A percentile compares a stretch with the other conserved stretches of the same genome.
These are phyloP conservation scores for Paraglomus brasilianum DNA, from an alignment of 192 early-diverging fungal genomes.

Conservation along the genomic window DNA sequence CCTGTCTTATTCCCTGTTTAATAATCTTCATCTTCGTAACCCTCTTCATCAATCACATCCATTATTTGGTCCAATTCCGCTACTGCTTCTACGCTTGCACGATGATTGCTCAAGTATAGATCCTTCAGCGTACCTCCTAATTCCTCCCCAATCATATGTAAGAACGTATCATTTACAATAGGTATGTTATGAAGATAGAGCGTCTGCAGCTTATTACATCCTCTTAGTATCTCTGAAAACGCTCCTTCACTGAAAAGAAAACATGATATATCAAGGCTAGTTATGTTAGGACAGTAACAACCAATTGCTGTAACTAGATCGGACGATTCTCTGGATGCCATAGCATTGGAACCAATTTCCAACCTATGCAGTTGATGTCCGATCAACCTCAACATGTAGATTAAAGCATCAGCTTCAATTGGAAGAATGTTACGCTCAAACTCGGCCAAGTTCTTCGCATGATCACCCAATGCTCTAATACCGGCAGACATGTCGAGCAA, in stretches of 20 bases:
- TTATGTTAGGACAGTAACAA: not conserved
- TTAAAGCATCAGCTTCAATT: not conserved
- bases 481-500: not conserved
- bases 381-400: not conserved
- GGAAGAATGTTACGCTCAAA: constrained; percentile 28
- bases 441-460: constrained; percentile 1
- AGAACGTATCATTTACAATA: too few relatives aligned
- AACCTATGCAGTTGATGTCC: constrained; percentile 12
- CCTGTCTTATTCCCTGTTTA: too few relatives aligned
- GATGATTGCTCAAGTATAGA: too few relatives aligned
- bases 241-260: not conserved
- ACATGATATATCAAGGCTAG: not conserved
- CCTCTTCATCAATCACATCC: too few relatives aligned
- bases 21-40: too few relatives aligned
- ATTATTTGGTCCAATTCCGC: too few relatives aligned
- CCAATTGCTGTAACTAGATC: constrained; percentile 8
- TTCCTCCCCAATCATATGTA: too few relatives aligned
- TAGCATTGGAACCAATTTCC: constrained; percentile 4
- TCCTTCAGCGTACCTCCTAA: too few relatives aligned
- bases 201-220: not conserved
- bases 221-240: not conserved
- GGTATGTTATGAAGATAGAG: not conserved
- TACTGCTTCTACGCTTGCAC: too few relatives aligned
- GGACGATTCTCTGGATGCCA: not conserved
- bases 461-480: constrained; percentile 11